Conservation (phyloP, 2,329 filamentous ascomycete species). For the Exophiala alcalophila region DNA sequence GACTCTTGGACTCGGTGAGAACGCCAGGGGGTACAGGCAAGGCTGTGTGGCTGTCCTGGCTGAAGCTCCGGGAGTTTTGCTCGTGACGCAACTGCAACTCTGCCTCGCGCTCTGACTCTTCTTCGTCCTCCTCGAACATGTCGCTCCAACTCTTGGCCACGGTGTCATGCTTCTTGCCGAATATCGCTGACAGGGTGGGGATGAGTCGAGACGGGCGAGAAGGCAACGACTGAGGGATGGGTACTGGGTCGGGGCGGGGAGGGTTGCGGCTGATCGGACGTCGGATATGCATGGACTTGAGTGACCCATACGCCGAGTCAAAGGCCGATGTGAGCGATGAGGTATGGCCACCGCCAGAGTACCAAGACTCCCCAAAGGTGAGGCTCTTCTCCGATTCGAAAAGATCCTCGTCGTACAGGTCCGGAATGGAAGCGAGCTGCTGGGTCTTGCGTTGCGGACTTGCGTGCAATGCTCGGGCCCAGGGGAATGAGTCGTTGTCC, state of each 20-base stretch:
- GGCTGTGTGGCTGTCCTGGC: slow-evolving; percentile 65
- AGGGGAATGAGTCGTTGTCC: slow-evolving; percentile 81
- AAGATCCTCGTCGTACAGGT: slow-evolving; percentile 77
- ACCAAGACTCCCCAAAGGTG: slow-evolving; percentile 63
- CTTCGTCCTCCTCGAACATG: slow-evolving; percentile 93
- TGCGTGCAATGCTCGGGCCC: slow-evolving; percentile 84
- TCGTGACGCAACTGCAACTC: slow-evolving; percentile 57
- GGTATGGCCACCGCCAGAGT: slow-evolving; percentile 70
- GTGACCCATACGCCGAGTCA: slow-evolving; percentile 79
- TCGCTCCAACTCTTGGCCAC: slow-evolving; percentile 99
- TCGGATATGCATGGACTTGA: slow-evolving; percentile 66
- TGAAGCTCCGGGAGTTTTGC: slow-evolving; percentile 74
- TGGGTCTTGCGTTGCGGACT: slow-evolving; percentile 68
- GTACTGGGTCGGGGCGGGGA: slow-evolving; percentile 60
- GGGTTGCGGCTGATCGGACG: slow-evolving; percentile 38
- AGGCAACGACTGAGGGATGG: slow-evolving; percentile 76
- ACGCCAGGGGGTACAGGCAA: slow-evolving; percentile 50
- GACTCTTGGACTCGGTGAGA: slow-evolving; percentile 54
- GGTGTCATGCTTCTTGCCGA: slow-evolving; percentile 70
- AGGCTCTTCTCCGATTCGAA: slow-evolving; percentile 70
- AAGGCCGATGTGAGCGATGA: slow-evolving; percentile 80
- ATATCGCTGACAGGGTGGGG: slow-evolving; percentile 73
- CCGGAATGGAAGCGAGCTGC: slow-evolving; percentile 81
- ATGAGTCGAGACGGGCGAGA: slow-evolving; percentile 59
- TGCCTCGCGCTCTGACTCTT: slow-evolving; percentile 63